A percentile compares a stretch with the other conserved stretches of the same genome.
Evolutionary conservation across 2,329 filamentous ascomycete species (phyloP).

Genomic region (Sarocladium oryzae): DNA sequence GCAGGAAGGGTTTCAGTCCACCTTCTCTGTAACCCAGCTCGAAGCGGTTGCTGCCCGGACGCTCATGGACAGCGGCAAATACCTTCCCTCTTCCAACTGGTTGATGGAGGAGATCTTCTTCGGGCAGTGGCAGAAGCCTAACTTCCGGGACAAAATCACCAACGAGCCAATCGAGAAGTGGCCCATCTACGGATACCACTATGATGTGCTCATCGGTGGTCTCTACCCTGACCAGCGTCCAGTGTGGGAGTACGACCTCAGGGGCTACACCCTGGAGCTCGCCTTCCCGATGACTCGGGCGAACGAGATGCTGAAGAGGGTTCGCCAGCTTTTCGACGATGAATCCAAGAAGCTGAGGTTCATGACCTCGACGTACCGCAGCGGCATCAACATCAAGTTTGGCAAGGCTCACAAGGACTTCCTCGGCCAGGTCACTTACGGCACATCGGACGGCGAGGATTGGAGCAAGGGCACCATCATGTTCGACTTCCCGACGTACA

Average conservation of each 20-base stretch:
- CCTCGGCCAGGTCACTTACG: constrained; percentile 41
- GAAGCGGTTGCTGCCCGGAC: constrained; percentile 34
- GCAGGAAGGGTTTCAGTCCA: constrained; percentile 45
- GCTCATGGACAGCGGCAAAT: constrained; percentile 41
- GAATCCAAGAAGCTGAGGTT: constrained; percentile 34
- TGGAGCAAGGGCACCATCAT: constrained; percentile 43
- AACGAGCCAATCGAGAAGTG: constrained; percentile 34
- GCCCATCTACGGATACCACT: constrained; percentile 48
- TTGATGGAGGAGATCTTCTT: constrained; percentile 44
- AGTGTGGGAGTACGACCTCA: constrained; percentile 43
- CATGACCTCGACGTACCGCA: constrained; percentile 45
- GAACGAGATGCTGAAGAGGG: constrained; percentile 41
- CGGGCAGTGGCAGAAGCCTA: constrained; percentile 40
- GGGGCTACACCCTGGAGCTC: constrained; percentile 43
- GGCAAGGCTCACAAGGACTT: constrained; percentile 42
- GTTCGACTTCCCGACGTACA: constrained; percentile 46
- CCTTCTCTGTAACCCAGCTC: constrained; percentile 40
- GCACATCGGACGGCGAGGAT: constrained; percentile 40
- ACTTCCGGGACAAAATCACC: constrained; percentile 45
- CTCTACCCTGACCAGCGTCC: constrained; percentile 41
- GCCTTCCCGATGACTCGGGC: constrained; percentile 44
- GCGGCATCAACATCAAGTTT: constrained; percentile 48
- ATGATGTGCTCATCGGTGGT: constrained; percentile 46
- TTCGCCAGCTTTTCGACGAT: constrained; percentile 41
- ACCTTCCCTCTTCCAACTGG: constrained; percentile 40